Evolutionary conservation across 371 early-diverging fungal genomes (phyloP).

Genomic region (Dipsacomyces acuminosporus): DNA sequence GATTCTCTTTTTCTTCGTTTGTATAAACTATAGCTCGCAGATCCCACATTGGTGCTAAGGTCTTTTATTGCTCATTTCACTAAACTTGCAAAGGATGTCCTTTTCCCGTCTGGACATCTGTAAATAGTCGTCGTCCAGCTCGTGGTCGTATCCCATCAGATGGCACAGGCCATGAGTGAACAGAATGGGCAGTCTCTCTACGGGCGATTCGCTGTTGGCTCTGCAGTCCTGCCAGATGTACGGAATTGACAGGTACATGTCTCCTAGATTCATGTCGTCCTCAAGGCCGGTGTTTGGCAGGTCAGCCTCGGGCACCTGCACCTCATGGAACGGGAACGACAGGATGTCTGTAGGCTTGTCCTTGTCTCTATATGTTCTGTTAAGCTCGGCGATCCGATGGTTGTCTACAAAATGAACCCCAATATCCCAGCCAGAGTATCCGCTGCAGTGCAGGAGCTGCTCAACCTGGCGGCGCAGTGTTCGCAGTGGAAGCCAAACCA

Average conservation of each 20-base stretch:
- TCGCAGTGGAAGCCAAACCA: slow-evolving; percentile 38
- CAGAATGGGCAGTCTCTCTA: slow-evolving; percentile 47
- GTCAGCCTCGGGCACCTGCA: slow-evolving; percentile 3
- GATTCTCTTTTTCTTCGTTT: background rate
- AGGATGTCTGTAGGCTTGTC: slow-evolving; percentile 52
- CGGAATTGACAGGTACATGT: slow-evolving; percentile 50
- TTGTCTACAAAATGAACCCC: slow-evolving; percentile 50
- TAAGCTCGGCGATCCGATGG: slow-evolving; percentile 42
- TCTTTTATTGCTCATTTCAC: background rate
- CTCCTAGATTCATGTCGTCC: slow-evolving; percentile 52
- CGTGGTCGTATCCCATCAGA: slow-evolving; percentile 55
- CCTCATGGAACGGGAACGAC: slow-evolving; percentile 51
- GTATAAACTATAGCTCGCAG: no score
- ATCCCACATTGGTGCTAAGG: no score
- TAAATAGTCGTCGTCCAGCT: slow-evolving; percentile 41
- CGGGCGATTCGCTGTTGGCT: slow-evolving; percentile 32
- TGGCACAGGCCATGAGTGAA: slow-evolving; percentile 55
- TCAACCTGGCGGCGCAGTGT: slow-evolving; percentile 29
- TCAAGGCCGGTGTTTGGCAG: slow-evolving; percentile 29
- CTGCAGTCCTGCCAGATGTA: slow-evolving; percentile 49
- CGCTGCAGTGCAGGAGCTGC: slow-evolving; percentile 46
- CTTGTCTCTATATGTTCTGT: slow-evolving; percentile 46
- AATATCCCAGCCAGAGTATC: slow-evolving; percentile 52
- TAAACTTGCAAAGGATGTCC: slow-evolving; percentile 19
- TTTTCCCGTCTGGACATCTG: slow-evolving; percentile 35